phyloP scores from a whole-genome alignment of 441 rosid genomes.

The Mallotus japonicus region DNA sequence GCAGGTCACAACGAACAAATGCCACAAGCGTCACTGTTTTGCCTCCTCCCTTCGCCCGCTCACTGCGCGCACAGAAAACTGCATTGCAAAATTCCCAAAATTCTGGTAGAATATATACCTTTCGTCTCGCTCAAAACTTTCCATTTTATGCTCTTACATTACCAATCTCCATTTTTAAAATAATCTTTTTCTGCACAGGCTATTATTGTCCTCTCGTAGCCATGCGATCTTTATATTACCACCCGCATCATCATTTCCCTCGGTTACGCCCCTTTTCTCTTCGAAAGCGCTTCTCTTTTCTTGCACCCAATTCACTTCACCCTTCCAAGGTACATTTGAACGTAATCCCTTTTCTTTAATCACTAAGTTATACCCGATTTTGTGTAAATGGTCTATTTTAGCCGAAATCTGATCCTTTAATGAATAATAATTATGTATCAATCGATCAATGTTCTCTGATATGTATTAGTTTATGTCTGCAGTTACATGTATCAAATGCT shows the following conservation, averaged over 20 bases:
- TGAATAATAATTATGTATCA: background rate
- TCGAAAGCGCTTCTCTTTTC: conserved; percentile 26
- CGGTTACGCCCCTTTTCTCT: conserved; percentile 22
- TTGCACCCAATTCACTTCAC: conserved; percentile 22
- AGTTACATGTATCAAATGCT: conserved; percentile 39
- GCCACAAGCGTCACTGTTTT: background rate
- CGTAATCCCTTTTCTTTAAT: background rate
- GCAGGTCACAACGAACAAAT: too few relatives aligned
- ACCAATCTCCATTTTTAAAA: background rate
- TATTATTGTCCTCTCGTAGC: background rate
- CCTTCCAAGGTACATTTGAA: conserved; percentile 1
- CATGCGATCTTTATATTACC: conserved; percentile 47
- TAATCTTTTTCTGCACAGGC: background rate
- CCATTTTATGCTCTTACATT: background rate
- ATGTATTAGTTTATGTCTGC: conserved; percentile 7
- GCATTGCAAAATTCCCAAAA: too few relatives aligned
- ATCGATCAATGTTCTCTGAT: too few relatives aligned
- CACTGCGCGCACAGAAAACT: background rate
- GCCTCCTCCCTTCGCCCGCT: background rate
- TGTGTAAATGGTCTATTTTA: too few relatives aligned
- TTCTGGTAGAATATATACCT: background rate
- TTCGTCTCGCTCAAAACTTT: background rate
- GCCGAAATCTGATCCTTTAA: background rate
- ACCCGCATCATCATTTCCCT: conserved; percentile 1
- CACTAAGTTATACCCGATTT: background rate